Conservation (phyloP, 176 grass and related monocot genomes). For the Oryza coarctata region DNA sequence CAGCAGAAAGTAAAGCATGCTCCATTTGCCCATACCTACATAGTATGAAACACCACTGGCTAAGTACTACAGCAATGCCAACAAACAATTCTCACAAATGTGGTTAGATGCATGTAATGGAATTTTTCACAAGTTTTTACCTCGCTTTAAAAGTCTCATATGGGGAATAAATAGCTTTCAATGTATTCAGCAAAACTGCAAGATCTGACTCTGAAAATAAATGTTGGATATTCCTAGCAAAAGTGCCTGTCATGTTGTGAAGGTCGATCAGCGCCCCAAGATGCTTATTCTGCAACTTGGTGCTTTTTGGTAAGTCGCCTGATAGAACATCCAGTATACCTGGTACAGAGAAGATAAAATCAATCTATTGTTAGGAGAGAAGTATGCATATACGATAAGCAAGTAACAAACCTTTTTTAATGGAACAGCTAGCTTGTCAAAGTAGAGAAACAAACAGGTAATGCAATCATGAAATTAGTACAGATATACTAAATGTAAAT, state of each 20-base stretch:
- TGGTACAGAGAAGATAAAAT: conserved; percentile 43
- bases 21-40: conserved; percentile 97
- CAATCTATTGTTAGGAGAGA: conserved; percentile 5
- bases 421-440: neutral
- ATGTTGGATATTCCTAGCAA: conserved; percentile 92
- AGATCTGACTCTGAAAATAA: conserved; percentile 94
- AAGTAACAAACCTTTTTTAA: neutral
- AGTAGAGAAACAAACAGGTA: conserved; percentile 18
- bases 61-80: neutral
- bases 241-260: conserved; percentile 91
- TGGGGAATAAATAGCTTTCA: conserved; percentile 96
- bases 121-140: conserved; percentile 35
- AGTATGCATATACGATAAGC: neutral
- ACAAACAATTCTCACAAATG: conserved; percentile 18
- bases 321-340: conserved; percentile 94
- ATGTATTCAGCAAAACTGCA: conserved; percentile 64
- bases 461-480: conserved; percentile 1
- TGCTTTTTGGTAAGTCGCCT: conserved; percentile 91
- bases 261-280: conserved; percentile 86
- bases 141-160: conserved; percentile 94
- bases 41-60: neutral
- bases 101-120: neutral
- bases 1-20: conserved; percentile 79
- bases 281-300: conserved; percentile 86
- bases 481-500: neutral